Conservation (phyloP, 106 monocot genomes). For the Amphibolis antarctica region DNA sequence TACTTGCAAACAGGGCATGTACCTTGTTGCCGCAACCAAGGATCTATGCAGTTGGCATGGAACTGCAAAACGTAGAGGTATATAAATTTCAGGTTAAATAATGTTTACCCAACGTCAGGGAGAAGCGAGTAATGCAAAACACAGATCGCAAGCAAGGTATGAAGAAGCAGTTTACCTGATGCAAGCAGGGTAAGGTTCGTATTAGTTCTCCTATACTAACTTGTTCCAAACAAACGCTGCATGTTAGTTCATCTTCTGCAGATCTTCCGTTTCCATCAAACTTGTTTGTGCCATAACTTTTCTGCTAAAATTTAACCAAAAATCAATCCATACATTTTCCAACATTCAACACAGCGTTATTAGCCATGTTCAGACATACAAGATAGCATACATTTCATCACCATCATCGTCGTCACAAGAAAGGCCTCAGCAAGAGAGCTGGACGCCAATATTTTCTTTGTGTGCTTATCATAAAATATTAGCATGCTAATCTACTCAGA, state of each 20-base stretch:
- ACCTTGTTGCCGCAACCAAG: constrained; percentile 91
- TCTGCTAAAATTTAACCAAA: constrained; percentile 22
- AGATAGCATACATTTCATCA: background rate
- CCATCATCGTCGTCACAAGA: background rate
- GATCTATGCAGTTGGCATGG: constrained; percentile 78
- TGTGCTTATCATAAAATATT: no score
- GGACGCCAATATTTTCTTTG: no score
- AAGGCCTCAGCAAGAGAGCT: no score
- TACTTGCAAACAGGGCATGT: constrained; percentile 95
- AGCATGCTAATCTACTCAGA: no score
- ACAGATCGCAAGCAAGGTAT: background rate
- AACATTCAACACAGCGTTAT: background rate
- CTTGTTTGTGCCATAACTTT: constrained; percentile 29
- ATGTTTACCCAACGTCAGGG: background rate
- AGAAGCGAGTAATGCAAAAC: background rate
- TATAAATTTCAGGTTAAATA: background rate
- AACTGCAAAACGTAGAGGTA: constrained; percentile 33
- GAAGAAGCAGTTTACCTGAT: constrained; percentile 43
- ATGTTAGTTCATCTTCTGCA: constrained; percentile 73
- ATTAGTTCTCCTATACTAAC: constrained; percentile 71
- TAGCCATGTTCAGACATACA: background rate
- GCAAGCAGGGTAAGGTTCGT: constrained; percentile 89
- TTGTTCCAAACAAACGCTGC: constrained; percentile 97
- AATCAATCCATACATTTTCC: background rate
- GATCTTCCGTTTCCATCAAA: constrained; percentile 26